Percentiles rank a stretch among this genome's conserved stretches.
Evolutionary conservation across 176 grass and related monocot genomes (phyloP).

Genomic region (Carex myosuroides): DNA sequence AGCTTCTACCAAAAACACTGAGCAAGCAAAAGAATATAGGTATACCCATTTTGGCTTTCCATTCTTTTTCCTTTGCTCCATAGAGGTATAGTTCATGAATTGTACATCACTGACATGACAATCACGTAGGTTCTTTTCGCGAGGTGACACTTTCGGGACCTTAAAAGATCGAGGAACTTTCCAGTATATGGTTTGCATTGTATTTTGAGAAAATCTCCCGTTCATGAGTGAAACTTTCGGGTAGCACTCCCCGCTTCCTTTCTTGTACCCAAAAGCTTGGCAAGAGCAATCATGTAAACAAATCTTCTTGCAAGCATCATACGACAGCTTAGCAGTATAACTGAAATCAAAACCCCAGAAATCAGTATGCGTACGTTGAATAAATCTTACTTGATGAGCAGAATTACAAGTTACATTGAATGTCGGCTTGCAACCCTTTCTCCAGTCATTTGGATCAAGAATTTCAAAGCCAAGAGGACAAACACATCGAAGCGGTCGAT

Average conservation of each 20-base stretch:
- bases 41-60: constrained; percentile 28
- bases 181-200: constrained; percentile 28
- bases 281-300: constrained; percentile 24
- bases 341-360: constrained; percentile 44
- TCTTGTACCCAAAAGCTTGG: constrained; percentile 37
- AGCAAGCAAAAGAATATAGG: constrained; percentile 37
- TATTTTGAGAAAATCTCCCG: constrained; percentile 24
- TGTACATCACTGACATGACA: constrained; percentile 19
- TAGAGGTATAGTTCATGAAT: not conserved
- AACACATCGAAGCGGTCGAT: constrained; percentile 20
- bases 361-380: not conserved
- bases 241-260: constrained; percentile 23
- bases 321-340: not conserved
- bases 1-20: constrained; percentile 39
- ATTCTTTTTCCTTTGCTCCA: not conserved
- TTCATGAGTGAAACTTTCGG: constrained; percentile 33
- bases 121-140: not conserved
- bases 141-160: not conserved
- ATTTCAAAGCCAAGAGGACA: constrained; percentile 47
- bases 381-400: constrained; percentile 1
- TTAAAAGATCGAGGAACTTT: constrained; percentile 23
- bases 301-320: not conserved
- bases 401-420: constrained; percentile 10
- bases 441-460: constrained; percentile 35
- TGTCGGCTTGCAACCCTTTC: constrained; percentile 39